Evolutionary conservation across 352 stramenopile genomes (phyloP), one percentile per base, ranked within the genome.

Genomic region (Pythium rishiriense): DNA sequence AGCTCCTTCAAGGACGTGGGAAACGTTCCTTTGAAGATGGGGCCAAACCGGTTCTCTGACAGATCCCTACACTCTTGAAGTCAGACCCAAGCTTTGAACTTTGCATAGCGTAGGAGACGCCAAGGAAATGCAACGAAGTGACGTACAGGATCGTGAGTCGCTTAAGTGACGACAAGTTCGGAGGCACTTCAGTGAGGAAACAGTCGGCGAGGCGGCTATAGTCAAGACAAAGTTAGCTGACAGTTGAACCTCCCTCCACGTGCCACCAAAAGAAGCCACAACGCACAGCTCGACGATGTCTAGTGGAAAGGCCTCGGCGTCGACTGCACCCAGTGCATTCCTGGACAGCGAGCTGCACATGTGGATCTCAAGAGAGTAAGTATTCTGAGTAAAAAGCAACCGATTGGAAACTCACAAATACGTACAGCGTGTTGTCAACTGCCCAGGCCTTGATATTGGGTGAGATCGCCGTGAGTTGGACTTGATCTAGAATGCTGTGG

Each of bases 81-180:
- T 47, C 15, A 62, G 37, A 41, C 12, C n/a, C 9, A 15, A 29
- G 33, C 17, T 54, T n/a, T n/a, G n/a, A n/a, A n/a, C 26, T 6
- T 25, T 49, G 4, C 7, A 17, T 41, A 19, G 28, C 0, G 2
- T 3, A 5, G 17, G n/a, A n/a, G n/a, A n/a, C n/a, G n/a, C n/a
- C n/a, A n/a, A n/a, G n/a, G n/a, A n/a, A 56, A 31, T n/a, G 19
- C 17, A 1, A 47, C 10, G 15, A 37, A 0, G 19, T 19, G 22
- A 66, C 64, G 21, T 67, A 72, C 65, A 72, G 33, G 31, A 56
- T 66, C 4, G 58, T 57, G 45, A 72, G 58, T 10, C 52, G 51
- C 4, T 14, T 10, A 2, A 72, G 51, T 9, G 37, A 53, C 15
- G 28, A 28, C 11, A 73, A 48, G 29, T 73, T 68, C 1, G 39